Percentiles rank a stretch among this genome's conserved stretches.
Evolutionary conservation across 164 flowering plant species (phyloP).

Genomic region (Tetracentron sinense): DNA sequence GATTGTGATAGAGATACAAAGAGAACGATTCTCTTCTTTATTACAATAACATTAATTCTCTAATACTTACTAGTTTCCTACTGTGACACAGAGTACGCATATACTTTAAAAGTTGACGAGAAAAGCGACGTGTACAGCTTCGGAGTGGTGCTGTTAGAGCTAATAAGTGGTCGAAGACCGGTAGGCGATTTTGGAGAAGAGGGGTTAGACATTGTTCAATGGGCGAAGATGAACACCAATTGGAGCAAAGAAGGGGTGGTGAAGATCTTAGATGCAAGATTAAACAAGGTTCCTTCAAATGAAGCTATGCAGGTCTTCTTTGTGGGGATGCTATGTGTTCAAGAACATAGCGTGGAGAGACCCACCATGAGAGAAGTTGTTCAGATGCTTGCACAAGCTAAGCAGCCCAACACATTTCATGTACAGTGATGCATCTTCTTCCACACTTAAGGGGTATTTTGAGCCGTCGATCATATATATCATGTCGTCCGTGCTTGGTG

Average conservation of each 20-base stretch:
- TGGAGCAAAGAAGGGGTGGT: slow-evolving; percentile 50
- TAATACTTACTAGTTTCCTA: too few species aligned
- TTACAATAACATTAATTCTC: too few species aligned
- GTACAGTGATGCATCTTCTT: too few species aligned
- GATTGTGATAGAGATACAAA: too few species aligned
- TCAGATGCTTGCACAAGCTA: slow-evolving; percentile 64
- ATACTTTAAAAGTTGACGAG: slow-evolving; percentile 75
- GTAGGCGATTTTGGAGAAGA: slow-evolving; percentile 71
- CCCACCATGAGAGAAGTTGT: slow-evolving; percentile 86
- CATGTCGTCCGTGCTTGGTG: too few species aligned
- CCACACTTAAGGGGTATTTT: too few species aligned
- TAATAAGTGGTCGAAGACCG: slow-evolving; percentile 63
- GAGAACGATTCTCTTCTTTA: too few species aligned
- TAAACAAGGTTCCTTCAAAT: slow-evolving; percentile 32
- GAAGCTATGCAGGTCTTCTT: slow-evolving; percentile 67
- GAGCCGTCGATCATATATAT: too few species aligned
- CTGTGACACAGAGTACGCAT: slow-evolving; percentile 78
- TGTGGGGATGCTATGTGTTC: slow-evolving; percentile 62
- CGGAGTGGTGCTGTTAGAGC: slow-evolving; percentile 74
- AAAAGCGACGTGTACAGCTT: slow-evolving; percentile 84
- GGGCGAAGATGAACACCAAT: slow-evolving; percentile 47
- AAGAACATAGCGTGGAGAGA: slow-evolving; percentile 58
- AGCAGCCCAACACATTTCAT: slow-evolving; percentile 20
- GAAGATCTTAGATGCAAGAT: slow-evolving; percentile 46
- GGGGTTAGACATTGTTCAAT: slow-evolving; percentile 75